Evolutionary conservation across 176 grass and related monocot genomes (phyloP), one percentile per base, ranked within the genome.

Genomic region (Stipa capillata): DNA sequence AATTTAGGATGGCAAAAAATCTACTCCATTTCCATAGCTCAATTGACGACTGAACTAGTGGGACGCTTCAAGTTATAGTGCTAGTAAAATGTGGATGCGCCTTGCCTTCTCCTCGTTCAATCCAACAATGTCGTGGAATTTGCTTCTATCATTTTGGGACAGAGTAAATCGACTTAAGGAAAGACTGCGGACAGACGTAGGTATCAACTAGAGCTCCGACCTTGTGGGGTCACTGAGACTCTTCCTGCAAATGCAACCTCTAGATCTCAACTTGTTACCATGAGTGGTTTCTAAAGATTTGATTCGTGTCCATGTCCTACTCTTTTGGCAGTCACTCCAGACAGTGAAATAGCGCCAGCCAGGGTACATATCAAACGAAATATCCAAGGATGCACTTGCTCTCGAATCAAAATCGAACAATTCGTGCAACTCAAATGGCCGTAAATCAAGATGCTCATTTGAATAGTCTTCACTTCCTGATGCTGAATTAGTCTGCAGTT

Each of bases 281-380:
- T 60, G 24, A 18, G 40, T 59, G 35, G 72, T 29, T 63, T 44
- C 17, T 18, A 33, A 34, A 56, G n/a, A 48, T 75, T 83, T 53
- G 65, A 78, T 83, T 65, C 62, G 53, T 36, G 45, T 25, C 34
- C 42, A 16, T 61, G 45, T 43, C 73, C 15, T 27, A 8, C 23
- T 79, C 52, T 11, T 53, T 79, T 79, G 25, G 36, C 45, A 79
- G 56, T 52, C 21, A 15, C 76, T 15, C 45, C 21, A 55, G 72
- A 64, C 6, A 78, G 79, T 64, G 79, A 82, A 71, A 25, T 66
- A 43, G 20, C 63, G 77, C 82, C 72, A 14, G 20, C 79, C 72
- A 14, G n/a, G 41, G 72, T 82, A 76, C 40, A 82, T 62, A 49
- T 27, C 31, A 53, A 35, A n/a, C 15, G 34, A 87, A 36, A 71